Evolutionary conservation across 2,329 filamentous ascomycete species (phyloP), one percentile per base, ranked within the genome.

Genomic region (Celoporthe dispersa): DNA sequence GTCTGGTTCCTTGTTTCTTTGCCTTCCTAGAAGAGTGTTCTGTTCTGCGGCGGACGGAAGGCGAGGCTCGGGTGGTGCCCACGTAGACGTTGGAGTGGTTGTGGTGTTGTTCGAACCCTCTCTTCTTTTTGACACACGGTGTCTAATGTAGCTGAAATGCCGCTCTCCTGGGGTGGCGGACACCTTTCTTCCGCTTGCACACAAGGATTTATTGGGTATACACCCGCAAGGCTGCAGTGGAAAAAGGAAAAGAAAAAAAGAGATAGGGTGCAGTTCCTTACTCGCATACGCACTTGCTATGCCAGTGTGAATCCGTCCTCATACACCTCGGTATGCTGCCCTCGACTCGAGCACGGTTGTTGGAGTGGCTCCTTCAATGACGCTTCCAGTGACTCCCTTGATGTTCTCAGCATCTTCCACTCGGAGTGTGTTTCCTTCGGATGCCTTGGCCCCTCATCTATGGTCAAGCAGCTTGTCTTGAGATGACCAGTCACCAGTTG

Each of bases 261-360:
- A 48, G 1, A 28, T 19, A 33, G 12, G 19, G 53, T 16, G 53
- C 12, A 57, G 16, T 14, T 19, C 28, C 16, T 12, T 31, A 25
- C 19, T 57, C 28, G 28, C 53, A 33, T 57, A 31, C 25, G 53
- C 53, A 57, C 53, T 57, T 57, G 53, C 53, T 57, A 57, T 31
- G 28, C 14, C 33, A 5, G 2, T 55, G 3, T 57, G 53, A 57
- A 11, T 14, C 11, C 51, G 16, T 55, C n/a, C 51, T 28, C 22
- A 55, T 14, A 14, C 25, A 55, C 25, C 25, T 55, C 25, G 4
- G 53, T 28, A 12, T 12, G n/a, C 11, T 31, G n/a, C 25, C 25
- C 1, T 55, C 12, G 25, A 57, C 6, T 6, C 33, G 53, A 33
- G 2, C 9, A 12, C 8, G 53, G 9, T 8, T 33, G 14, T 31